phyloP scores from a whole-genome alignment of 2,329 filamentous ascomycete genomes.

The Cercospora beticola region DNA sequence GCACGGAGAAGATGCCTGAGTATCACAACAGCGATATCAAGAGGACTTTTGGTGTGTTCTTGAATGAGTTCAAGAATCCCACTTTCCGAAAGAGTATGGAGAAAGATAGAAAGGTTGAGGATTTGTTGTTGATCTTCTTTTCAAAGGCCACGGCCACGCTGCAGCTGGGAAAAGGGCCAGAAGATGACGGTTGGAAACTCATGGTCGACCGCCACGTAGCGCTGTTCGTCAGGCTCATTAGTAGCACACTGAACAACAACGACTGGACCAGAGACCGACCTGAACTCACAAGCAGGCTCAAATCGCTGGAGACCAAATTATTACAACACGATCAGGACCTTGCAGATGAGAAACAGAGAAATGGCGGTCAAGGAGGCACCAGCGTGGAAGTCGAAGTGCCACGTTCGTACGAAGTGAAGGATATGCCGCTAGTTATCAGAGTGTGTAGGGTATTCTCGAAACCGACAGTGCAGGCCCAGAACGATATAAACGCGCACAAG shows the following conservation, averaged over 20 bases:
- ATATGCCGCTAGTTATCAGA: slow-evolving; percentile 89
- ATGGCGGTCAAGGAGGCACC: slow-evolving; percentile 58
- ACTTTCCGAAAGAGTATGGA: slow-evolving; percentile 88
- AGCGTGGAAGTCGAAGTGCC: slow-evolving; percentile 81
- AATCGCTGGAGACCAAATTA: slow-evolving; percentile 86
- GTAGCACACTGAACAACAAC: slow-evolving; percentile 74
- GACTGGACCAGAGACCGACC: slow-evolving; percentile 82
- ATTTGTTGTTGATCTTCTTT: slow-evolving; percentile 93
- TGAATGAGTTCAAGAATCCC: slow-evolving; percentile 87
- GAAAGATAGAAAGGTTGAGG: slow-evolving; percentile 89
- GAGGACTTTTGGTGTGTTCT: slow-evolving; percentile 88
- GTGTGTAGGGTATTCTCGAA: slow-evolving; percentile 85
- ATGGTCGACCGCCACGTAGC: slow-evolving; percentile 93
- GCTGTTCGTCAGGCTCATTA: slow-evolving; percentile 85
- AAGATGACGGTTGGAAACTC: slow-evolving; percentile 86
- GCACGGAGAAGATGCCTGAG: slow-evolving; percentile 79
- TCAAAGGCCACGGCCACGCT: slow-evolving; percentile 90
- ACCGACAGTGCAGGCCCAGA: slow-evolving; percentile 75
- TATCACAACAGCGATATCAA: slow-evolving; percentile 90
- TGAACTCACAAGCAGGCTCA: slow-evolving; percentile 76
- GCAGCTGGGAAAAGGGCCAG: slow-evolving; percentile 69
- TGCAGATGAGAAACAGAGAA: slow-evolving; percentile 58
- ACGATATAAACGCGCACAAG: slow-evolving; percentile 80
- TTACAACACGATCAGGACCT: slow-evolving; percentile 92
- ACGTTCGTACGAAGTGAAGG: slow-evolving; percentile 87